A percentile compares a stretch with the other conserved stretches of the same genome.
Conservation (phyloP, 192 early-diverging fungal genomes). For the Coemansia sp. region DNA sequence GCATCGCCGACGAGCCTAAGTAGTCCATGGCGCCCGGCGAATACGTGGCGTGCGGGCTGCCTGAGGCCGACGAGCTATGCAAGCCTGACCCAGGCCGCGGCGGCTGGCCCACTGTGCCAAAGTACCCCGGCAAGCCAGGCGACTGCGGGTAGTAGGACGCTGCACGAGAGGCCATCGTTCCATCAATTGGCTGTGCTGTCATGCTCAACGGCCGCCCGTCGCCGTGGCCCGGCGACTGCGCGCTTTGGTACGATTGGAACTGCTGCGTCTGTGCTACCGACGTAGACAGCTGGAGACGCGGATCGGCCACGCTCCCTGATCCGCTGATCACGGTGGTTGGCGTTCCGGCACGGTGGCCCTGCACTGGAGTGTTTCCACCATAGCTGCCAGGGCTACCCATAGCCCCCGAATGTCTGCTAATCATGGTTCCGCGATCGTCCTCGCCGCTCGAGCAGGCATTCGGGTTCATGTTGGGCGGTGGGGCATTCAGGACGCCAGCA, state of each 20-base stretch:
- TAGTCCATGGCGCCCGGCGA: conserved; percentile 1
- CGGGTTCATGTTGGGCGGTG: conserved; percentile 43
- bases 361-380: conserved; percentile 7
- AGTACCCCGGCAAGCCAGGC: conserved; percentile 9
- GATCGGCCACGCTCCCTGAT: conserved; percentile 15
- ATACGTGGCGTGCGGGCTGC: conserved; percentile 1
- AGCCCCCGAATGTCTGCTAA: conserved; percentile 15
- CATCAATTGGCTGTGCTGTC: conserved; percentile 2
- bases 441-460: conserved; percentile 29
- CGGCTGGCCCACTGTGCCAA: conserved; percentile 1
- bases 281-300: conserved; percentile 27
- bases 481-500: conserved; percentile 31
- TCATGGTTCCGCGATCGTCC: conserved; percentile 28
- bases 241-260: conserved; percentile 15
- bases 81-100: not conserved
- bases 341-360: conserved; percentile 16
- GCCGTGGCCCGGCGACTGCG: not conserved
- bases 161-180: conserved; percentile 9
- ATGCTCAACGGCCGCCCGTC: conserved; percentile 13
- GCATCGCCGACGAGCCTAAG: conserved; percentile 8
- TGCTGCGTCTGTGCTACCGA: conserved; percentile 37
- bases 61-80: not conserved
- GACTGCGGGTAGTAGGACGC: conserved; percentile 22
- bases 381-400: conserved; percentile 14
- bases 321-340: conserved; percentile 25